phyloP scores from a whole-genome alignment of 495 filamentous ascomycete genomes.

The Podospora conica region DNA sequence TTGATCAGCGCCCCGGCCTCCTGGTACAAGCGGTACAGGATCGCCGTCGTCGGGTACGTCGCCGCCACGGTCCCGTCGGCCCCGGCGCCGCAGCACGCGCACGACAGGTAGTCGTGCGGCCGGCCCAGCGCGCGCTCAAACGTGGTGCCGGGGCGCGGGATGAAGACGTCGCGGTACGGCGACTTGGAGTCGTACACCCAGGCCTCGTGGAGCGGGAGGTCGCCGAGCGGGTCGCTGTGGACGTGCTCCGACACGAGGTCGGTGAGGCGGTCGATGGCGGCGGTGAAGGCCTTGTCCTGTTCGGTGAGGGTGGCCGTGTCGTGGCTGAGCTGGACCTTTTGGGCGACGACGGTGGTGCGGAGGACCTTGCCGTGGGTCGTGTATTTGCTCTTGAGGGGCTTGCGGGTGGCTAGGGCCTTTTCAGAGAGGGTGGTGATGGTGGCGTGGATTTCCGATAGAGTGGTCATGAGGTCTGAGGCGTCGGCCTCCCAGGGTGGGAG shows the following conservation, averaged over 20 bases:
- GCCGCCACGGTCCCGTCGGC: conserved; percentile 44
- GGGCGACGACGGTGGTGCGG: conserved; percentile 77
- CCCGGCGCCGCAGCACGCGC: conserved; percentile 53
- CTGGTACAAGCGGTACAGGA: conserved; percentile 85
- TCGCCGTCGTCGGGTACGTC: conserved; percentile 69
- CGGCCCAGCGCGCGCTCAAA: conserved; percentile 73
- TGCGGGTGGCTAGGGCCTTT: conserved; percentile 36
- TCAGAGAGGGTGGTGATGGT: conserved; percentile 35
- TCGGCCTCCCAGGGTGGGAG: conserved; percentile 29
- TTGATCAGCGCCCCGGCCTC: conserved; percentile 88
- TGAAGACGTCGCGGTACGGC: conserved; percentile 76
- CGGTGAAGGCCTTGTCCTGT: conserved; percentile 69
- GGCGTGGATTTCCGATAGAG: conserved; percentile 35
- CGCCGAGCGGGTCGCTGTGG: conserved; percentile 49
- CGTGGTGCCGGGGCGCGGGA: conserved; percentile 68
- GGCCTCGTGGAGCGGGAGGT: conserved; percentile 68
- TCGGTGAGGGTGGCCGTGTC: conserved; percentile 67
- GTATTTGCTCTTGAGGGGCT: conserved; percentile 66
- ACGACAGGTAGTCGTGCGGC: conserved; percentile 83
- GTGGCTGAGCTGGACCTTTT: conserved; percentile 79
- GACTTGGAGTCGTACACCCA: conserved; percentile 78
- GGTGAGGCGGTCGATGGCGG: conserved; percentile 61
- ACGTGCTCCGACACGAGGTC: conserved; percentile 52
- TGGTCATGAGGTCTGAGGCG: conserved; percentile 26
- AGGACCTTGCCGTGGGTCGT: conserved; percentile 63